Percentiles rank a stretch among this genome's conserved stretches.
phyloP scores from a whole-genome alignment of 305 asterid genomes.

The Fraxinus angustifolia region DNA sequence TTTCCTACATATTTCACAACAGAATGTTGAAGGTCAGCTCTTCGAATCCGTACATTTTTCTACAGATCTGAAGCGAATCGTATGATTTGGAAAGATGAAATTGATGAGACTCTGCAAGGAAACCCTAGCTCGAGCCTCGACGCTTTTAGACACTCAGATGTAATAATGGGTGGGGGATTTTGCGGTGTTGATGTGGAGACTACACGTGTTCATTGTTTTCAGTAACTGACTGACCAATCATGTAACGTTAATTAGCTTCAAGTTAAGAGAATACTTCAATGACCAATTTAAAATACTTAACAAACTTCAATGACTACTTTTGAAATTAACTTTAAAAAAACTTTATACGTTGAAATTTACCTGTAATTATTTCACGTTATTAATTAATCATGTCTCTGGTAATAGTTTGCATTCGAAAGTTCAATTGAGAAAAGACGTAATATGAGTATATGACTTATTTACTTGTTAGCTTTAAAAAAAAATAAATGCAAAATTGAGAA shows the following conservation, averaged over 20 bases:
- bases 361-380: too few relatives aligned
- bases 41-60: conserved; percentile 83
- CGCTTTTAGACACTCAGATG: not conserved
- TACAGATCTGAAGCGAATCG: conserved; percentile 52
- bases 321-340: not conserved
- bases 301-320: not conserved
- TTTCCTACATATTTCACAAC: too few relatives aligned
- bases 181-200: not conserved
- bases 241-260: not conserved
- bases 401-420: not conserved
- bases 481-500: not conserved
- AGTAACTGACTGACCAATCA: not conserved
- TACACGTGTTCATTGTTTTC: not conserved
- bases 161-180: not conserved
- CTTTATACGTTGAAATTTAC: too few relatives aligned
- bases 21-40: conserved; percentile 81
- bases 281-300: not conserved
- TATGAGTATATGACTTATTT: too few relatives aligned
- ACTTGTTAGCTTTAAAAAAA: not conserved
- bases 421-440: not conserved
- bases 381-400: not conserved
- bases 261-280: not conserved
- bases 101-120: conserved; percentile 12
- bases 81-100: conserved; percentile 3
- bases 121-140: conserved; percentile 11